These are phyloP conservation scores for Saccharum spontaneum DNA, from an alignment of 176 grass and related monocot genomes.

Conservation along the genomic window DNA sequence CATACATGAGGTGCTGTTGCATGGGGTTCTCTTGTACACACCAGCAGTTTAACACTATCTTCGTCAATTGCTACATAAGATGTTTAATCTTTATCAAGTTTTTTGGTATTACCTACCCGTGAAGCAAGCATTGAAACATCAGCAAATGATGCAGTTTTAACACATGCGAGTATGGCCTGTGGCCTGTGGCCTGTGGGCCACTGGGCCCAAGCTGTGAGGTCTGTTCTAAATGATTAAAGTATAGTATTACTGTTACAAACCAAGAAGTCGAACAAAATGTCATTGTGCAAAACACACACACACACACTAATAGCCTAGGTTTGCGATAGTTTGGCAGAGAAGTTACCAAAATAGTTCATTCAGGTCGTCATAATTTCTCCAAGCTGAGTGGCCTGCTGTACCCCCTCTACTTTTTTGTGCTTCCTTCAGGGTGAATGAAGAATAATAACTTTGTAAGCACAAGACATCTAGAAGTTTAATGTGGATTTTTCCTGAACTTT, in stretches of 20 bases:
- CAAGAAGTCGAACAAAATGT: constrained; percentile 2
- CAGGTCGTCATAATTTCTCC: constrained; percentile 84
- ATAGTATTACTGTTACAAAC: neutral
- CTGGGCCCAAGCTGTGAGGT: neutral
- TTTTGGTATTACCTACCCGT: neutral
- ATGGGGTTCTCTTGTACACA: neutral
- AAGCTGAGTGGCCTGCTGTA: constrained; percentile 67
- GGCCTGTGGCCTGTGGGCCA: neutral
- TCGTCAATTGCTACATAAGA: neutral
- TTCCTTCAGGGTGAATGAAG: constrained; percentile 49
- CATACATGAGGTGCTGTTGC: neutral
- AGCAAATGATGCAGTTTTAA: constrained; percentile 9
- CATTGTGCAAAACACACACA: neutral
- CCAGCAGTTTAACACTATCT: neutral
- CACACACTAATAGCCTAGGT: neutral
- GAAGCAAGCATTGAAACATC: neutral
- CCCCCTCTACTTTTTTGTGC: constrained; percentile 59
- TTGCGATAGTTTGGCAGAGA: neutral
- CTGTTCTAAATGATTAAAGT: neutral
- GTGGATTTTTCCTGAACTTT: constrained; percentile 2
- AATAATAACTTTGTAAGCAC: constrained; percentile 36
- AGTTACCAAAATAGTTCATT: constrained; percentile 75
- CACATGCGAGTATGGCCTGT: neutral
- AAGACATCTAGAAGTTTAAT: constrained; percentile 7
- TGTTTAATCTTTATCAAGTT: neutral